Evolutionary conservation across 1,284 basidiomycete genomes (phyloP), one percentile per base, ranked within the genome.

Genomic region (Austroboletus niveus): DNA sequence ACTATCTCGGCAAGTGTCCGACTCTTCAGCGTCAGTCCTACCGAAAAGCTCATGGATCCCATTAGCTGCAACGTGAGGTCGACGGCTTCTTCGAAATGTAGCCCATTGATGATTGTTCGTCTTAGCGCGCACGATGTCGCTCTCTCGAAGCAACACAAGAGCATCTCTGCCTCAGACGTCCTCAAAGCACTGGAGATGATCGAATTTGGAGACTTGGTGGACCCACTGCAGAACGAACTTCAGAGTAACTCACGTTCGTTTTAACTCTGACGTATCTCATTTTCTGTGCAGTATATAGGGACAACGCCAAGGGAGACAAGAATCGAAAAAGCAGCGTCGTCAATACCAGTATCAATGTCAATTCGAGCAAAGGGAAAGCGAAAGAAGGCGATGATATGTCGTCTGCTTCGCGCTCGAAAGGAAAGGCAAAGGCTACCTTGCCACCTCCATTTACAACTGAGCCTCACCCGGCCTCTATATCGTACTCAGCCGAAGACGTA

Each of bases 51-150:
- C 51, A 43, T 43, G 10, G 40, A 53, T 14, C 47, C n/a, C 31
- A 8, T 47, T 56, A 87, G 85, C 84, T 68, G 83, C 86, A 50
- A 87, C 85, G 85, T 86, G 66, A 68, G 84, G 22, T 29, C 2
- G 12, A 41, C 20, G 9, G 11, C 12, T n/a, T 34, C 34, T 40
- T 48, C 5, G 1, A 22, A 20, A n/a, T 38, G 5, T 30, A 43
- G 39, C 31, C 30, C 31, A 30, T 53, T 66, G 40, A 66, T n/a
- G 20, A 0, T 8, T 10, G 15, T 42, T 17, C 27, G 10, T 27
- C 27, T 34, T 54, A 93, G 91, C 4, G 89, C 93, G 0, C 93
- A 95, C 61, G 93, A 95, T 59, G 83, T 91, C n/a, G 90, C 92
- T 0, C 71, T 79, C 15, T 82, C 83, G 6, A 88, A 92, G 56